Evolutionary conservation across 306 rosid species (phyloP), one percentile per base, ranked within the genome.

Genomic region (Arachis stenosperma): DNA sequence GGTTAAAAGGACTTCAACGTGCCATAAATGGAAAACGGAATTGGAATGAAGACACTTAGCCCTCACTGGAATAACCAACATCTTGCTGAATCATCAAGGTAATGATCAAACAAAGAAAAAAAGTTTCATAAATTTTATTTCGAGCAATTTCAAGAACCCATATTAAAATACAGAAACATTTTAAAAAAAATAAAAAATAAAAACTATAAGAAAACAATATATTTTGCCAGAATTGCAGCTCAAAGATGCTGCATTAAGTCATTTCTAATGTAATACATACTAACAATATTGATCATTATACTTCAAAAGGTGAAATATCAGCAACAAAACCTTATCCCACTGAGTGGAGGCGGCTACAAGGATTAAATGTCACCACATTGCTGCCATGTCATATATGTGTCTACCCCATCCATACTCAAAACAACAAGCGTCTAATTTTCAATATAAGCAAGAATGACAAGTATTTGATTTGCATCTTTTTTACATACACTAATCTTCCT

Each of bases 1-100:
- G 72, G 69, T 17, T n/a, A 71, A 76, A 76, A 63, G 61, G n/a
- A 70, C 39, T 33, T 41, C 44, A 69, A 71, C 74, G 46, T 46
- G 58, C 73, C 29, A 27, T 64, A 22, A 69, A 69, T 37, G 61
- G 52, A 69, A 75, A 75, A 70, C 36, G 33, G 29, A 7, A 80
- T 27, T 48, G 12, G 62, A 37, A 48, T 46, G 37, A 46, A 50
- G 64, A 74, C 41, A 53, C 55, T 8, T 65, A 54, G 65, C 46
- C 68, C 61, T 41, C 60, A 52, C 37, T 15, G 46, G 75, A 60
- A 67, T 43, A 55, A 51, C 60, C 70, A 68, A 74, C 5, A 37
- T 7, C 62, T 56, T 39, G 69, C 61, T 17, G 39, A 47, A 65
- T 39, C 60, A 61, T 6, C 60, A 55, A 22, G 9, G 12, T 48